These are phyloP conservation scores for Scleroderma bovista DNA, from an alignment of 768 basidiomycete genomes.

Conservation along the genomic window DNA sequence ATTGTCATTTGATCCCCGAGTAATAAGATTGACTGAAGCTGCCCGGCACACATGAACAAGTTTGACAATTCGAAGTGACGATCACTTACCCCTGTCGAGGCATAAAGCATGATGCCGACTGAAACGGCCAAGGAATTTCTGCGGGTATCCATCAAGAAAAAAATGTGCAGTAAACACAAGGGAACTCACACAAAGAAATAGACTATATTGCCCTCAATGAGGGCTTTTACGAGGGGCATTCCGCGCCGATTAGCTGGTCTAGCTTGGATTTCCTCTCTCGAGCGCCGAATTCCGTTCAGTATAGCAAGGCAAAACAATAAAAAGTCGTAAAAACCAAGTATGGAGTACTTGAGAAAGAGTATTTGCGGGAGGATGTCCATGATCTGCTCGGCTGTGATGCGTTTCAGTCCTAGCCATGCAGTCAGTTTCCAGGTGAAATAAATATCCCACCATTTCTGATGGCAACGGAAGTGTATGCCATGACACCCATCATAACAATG, in stretches of 20 bases:
- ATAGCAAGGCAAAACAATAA: not conserved
- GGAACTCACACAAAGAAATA: not conserved
- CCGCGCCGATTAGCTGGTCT: not conserved
- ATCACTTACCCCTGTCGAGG: not conserved
- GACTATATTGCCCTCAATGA: not conserved
- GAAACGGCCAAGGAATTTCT: not conserved
- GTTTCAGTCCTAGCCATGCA: not conserved
- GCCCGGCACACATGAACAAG: not conserved
- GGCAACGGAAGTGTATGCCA: not conserved
- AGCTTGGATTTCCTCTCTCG: not conserved
- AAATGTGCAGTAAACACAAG: not conserved
- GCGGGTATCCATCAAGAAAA: not conserved
- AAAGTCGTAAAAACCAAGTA: not conserved
- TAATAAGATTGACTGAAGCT: not conserved
- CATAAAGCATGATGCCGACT: not conserved
- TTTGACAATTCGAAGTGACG: not conserved
- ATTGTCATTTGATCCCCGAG: not conserved
- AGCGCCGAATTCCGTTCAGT: not conserved
- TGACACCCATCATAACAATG: not conserved
- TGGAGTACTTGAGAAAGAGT: not conserved
- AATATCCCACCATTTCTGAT: not conserved
- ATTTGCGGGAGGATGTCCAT: not conserved
- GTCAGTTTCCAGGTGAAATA: not conserved
- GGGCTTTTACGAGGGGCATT: not conserved
- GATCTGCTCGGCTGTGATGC: not conserved